Percentiles rank a stretch among this genome's conserved stretches.
These are phyloP conservation scores for Albatrellus ellisii DNA, from an alignment of 768 basidiomycete genomes.

Conservation along the genomic window DNA sequence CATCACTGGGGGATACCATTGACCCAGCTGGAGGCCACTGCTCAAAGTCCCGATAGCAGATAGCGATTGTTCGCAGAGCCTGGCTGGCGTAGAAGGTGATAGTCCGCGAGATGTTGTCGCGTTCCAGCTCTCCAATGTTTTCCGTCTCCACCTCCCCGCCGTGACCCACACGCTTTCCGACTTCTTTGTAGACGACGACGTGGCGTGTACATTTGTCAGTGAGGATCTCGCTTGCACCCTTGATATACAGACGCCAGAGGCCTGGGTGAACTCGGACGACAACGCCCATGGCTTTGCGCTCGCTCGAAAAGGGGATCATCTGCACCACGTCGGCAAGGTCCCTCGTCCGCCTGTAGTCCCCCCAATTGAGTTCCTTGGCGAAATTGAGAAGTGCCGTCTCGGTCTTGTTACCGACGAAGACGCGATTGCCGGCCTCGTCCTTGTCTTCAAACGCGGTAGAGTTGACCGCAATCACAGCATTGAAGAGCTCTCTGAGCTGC, in stretches of 20 bases:
- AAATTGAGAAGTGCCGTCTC: slow-evolving; percentile 86
- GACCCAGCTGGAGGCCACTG: slow-evolving; percentile 66
- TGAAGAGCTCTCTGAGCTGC: slow-evolving; percentile 53
- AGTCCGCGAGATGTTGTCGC: slow-evolving; percentile 79
- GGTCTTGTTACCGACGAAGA: slow-evolving; percentile 89
- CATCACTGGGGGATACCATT: slow-evolving; percentile 29
- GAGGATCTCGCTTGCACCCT: slow-evolving; percentile 92
- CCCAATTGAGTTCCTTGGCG: slow-evolving; percentile 71
- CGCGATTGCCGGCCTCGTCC: slow-evolving; percentile 40
- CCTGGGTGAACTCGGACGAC: slow-evolving; percentile 51
- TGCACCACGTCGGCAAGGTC: slow-evolving; percentile 53
- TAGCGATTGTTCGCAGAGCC: slow-evolving; percentile 83
- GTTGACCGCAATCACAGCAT: slow-evolving; percentile 81
- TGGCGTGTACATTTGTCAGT: slow-evolving; percentile 63
- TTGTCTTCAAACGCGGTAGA: slow-evolving; percentile 89
- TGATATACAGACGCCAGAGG: slow-evolving; percentile 61
- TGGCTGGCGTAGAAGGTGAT: slow-evolving; percentile 99
- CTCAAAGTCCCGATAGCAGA: slow-evolving; percentile 84
- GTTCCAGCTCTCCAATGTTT: slow-evolving; percentile 50
- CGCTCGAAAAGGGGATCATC: slow-evolving; percentile 89
- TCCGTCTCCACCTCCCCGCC: slow-evolving; percentile 34
- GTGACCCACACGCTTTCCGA: slow-evolving; percentile 16
- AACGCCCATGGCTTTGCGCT: slow-evolving; percentile 91
- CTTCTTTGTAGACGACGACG: slow-evolving; percentile 46
- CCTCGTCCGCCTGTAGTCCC: slow-evolving; percentile 52